Percentiles rank a stretch among this genome's conserved stretches.
Evolutionary conservation across 208 protist genomes (phyloP).

Genomic region (Acanthamoeba divionensis): DNA sequence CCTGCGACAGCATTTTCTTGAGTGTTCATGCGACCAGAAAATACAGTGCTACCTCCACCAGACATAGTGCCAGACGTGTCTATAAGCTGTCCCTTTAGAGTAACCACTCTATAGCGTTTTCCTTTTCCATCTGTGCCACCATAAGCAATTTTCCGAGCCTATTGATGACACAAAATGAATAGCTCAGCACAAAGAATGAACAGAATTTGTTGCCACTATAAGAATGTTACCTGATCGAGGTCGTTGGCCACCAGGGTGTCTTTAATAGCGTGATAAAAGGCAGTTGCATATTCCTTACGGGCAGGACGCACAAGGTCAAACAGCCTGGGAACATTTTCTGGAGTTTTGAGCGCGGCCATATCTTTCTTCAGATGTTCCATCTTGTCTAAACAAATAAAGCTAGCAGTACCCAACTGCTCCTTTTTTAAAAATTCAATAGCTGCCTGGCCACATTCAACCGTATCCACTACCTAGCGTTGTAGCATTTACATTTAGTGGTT

Average conservation of each 20-base stretch:
- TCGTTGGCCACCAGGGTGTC: slow-evolving; percentile 96
- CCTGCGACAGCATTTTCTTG: no score
- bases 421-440: slow-evolving; percentile 91
- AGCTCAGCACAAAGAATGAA: not conserved
- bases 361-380: slow-evolving; percentile 77
- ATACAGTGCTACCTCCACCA: slow-evolving; percentile 89
- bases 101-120: slow-evolving; percentile 93
- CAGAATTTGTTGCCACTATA: no score
- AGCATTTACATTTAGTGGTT: not conserved
- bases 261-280: slow-evolving; percentile 95
- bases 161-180: not conserved
- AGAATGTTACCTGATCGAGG: slow-evolving; percentile 87
- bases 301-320: slow-evolving; percentile 87
- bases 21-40: not conserved
- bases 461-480: slow-evolving; percentile 89
- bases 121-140: slow-evolving; percentile 78
- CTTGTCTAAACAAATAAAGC: slow-evolving; percentile 96
- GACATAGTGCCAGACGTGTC: slow-evolving; percentile 97
- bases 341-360: slow-evolving; percentile 67
- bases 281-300: slow-evolving; percentile 80
- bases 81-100: slow-evolving; percentile 94
- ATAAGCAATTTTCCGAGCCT: slow-evolving; percentile 54
- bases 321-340: slow-evolving; percentile 71
- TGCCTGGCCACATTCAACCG: slow-evolving; percentile 84
- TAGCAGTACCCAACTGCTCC: slow-evolving; percentile 92